phyloP scores from a whole-genome alignment of 306 rosid genomes.

The Psophocarpus tetragonolobus region DNA sequence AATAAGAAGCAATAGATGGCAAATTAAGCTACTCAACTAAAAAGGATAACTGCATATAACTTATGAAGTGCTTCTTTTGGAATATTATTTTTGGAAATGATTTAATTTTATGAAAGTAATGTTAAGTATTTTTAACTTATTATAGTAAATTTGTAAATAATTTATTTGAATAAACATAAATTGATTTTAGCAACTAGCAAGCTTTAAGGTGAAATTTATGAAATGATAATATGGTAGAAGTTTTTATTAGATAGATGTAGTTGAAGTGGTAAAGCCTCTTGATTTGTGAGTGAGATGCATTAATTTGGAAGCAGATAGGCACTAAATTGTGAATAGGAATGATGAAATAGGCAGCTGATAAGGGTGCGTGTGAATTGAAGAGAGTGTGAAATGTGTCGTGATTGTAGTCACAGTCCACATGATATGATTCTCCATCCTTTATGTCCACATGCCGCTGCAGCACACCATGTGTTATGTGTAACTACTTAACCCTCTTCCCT shows the following conservation, averaged over 20 bases:
- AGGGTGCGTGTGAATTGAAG: too few species aligned
- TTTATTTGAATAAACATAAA: background rate
- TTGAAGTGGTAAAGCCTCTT: too few species aligned
- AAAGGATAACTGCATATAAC: background rate
- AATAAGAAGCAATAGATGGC: background rate
- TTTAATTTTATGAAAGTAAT: background rate
- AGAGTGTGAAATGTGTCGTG: conserved; percentile 30
- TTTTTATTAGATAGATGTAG: background rate
- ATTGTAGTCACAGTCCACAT: conserved; percentile 40
- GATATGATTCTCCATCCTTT: conserved; percentile 38
- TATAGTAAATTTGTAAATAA: background rate
- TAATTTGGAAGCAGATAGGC: background rate
- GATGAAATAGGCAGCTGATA: too few species aligned
- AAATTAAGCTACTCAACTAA: background rate
- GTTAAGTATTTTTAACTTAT: background rate
- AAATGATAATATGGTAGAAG: background rate
- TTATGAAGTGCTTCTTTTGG: background rate
- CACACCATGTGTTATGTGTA: conserved; percentile 31
- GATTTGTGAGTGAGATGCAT: background rate
- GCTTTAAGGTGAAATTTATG: background rate
- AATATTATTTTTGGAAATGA: background rate
- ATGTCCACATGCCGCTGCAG: conserved; percentile 41
- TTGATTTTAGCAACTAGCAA: background rate
- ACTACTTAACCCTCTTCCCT: background rate
- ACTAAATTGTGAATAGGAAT: background rate